Evolutionary conservation across 371 early-diverging fungal genomes (phyloP).

Genomic region (Mortierella sp.): DNA sequence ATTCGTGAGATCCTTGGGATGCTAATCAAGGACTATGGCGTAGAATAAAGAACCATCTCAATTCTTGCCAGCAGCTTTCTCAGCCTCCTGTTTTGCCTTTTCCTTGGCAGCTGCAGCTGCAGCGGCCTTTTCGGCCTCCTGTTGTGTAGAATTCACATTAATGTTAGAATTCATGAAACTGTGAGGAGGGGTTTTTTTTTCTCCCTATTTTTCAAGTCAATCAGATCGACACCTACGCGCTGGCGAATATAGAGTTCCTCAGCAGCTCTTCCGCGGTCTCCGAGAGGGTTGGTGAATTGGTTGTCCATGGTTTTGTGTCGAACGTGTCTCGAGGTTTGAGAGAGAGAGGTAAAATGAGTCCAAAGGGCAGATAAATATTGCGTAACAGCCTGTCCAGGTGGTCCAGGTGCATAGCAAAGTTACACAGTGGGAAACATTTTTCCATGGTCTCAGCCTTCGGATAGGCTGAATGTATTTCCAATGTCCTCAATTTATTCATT

Average conservation of each 20-base stretch:
- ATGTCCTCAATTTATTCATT: neutral
- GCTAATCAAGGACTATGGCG: neutral
- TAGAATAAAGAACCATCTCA: neutral
- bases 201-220: neutral
- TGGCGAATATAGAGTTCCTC: slow-evolving; percentile 45
- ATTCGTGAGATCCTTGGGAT: neutral
- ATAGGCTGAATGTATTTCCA: neutral
- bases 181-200: too few species aligned
- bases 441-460: neutral
- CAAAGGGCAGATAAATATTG: neutral
- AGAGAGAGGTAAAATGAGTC: neutral
- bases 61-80: slow-evolving; percentile 25
- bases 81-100: slow-evolving; percentile 27
- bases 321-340: neutral
- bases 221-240: slow-evolving; percentile 18
- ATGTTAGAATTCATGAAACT: neutral
- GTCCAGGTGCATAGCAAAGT: neutral
- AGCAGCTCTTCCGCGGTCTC: slow-evolving; percentile 24
- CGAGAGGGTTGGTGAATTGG: slow-evolving; percentile 25
- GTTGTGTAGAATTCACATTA: neutral
- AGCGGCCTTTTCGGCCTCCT: slow-evolving; percentile 46
- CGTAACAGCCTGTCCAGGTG: neutral
- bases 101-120: slow-evolving; percentile 34
- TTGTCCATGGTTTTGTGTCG: neutral
- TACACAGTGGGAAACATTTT: neutral